A percentile compares a stretch with the other conserved stretches of the same genome.
Evolutionary conservation across 2,329 filamentous ascomycete genomes (phyloP).

Genomic region (Cladosporium cucumerinum): DNA sequence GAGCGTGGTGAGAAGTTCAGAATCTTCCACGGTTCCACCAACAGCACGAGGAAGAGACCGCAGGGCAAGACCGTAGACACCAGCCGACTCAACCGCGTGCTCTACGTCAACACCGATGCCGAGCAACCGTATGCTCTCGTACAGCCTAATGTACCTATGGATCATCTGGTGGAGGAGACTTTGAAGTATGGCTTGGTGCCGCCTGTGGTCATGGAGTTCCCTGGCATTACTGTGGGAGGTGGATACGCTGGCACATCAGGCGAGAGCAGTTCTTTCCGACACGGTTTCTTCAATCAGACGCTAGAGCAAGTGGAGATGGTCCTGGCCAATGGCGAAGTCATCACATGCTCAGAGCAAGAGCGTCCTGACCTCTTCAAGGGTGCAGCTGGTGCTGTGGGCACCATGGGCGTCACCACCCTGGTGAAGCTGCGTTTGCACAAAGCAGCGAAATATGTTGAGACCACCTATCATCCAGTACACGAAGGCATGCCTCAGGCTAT

Average conservation of each 20-base stretch:
- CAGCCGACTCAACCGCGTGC: slow-evolving; percentile 46
- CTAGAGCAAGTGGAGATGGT: slow-evolving; percentile 63
- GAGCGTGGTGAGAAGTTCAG: slow-evolving; percentile 59
- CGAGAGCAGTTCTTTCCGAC: slow-evolving; percentile 63
- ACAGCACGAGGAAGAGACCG: slow-evolving; percentile 58
- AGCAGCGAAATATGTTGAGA: slow-evolving; percentile 49
- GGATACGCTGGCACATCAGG: slow-evolving; percentile 65
- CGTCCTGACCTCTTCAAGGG: slow-evolving; percentile 61
- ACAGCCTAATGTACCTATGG: slow-evolving; percentile 69
- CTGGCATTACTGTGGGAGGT: slow-evolving; percentile 65
- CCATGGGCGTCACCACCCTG: slow-evolving; percentile 65
- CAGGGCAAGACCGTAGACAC: slow-evolving; percentile 41
- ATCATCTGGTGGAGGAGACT: slow-evolving; percentile 58
- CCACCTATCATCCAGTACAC: slow-evolving; percentile 47
- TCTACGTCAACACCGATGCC: slow-evolving; percentile 46
- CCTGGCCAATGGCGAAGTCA: slow-evolving; percentile 57
- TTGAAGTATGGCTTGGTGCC: slow-evolving; percentile 55
- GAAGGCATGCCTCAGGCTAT: slow-evolving; percentile 50
- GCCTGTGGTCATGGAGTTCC: slow-evolving; percentile 68
- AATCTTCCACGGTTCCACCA: slow-evolving; percentile 75
- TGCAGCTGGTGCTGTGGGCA: slow-evolving; percentile 65
- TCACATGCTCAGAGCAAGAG: slow-evolving; percentile 53
- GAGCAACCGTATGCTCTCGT: slow-evolving; percentile 48
- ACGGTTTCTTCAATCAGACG: slow-evolving; percentile 64
- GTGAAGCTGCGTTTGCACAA: slow-evolving; percentile 47